Evolutionary conservation across 768 basidiomycete genomes (phyloP).

Genomic region (Tricholoma matsutake): DNA sequence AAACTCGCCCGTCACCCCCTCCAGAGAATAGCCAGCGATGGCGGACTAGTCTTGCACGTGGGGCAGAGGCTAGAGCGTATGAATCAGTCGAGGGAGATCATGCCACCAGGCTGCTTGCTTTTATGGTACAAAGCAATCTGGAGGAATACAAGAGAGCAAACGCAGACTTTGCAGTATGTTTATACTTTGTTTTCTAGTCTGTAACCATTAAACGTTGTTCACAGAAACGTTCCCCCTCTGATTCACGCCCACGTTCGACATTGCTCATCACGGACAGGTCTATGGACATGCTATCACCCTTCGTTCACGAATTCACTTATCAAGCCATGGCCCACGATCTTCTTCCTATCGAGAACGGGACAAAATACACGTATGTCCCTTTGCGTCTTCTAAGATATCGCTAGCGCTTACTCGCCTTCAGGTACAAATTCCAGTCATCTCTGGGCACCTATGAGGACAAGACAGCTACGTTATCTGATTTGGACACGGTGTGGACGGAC

Average conservation of each 20-base stretch:
- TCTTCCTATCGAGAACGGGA: conserved; percentile 82
- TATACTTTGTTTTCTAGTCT: conserved; percentile 1
- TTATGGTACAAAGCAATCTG: conserved; percentile 77
- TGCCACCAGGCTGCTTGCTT: conserved; percentile 77
- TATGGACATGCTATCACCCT: conserved; percentile 89
- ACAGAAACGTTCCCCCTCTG: conserved; percentile 41
- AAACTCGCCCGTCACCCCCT: conserved; percentile 65
- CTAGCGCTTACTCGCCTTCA: conserved; percentile 25
- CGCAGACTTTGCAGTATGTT: conserved; percentile 80
- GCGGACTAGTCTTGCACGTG: conserved; percentile 80
- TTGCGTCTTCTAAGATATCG: conserved; percentile 3
- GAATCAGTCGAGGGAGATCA: conserved; percentile 75
- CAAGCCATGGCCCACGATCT: conserved; percentile 99
- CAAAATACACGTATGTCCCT: conserved; percentile 75
- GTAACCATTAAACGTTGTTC: conserved; percentile 4
- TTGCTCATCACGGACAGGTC: conserved; percentile 94
- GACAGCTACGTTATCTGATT: conserved; percentile 78
- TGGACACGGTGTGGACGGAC: conserved; percentile 87
- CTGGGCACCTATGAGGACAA: conserved; percentile 86
- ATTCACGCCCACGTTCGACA: conserved; percentile 68
- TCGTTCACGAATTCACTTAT: conserved; percentile 97
- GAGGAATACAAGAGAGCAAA: conserved; percentile 87
- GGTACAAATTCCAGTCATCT: conserved; percentile 93
- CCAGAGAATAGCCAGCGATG: conserved; percentile 64
- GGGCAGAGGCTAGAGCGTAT: conserved; percentile 62